Base-by-base conservation (phyloP, 169 alveolate species). In the Plasmodium malariae region DNA sequence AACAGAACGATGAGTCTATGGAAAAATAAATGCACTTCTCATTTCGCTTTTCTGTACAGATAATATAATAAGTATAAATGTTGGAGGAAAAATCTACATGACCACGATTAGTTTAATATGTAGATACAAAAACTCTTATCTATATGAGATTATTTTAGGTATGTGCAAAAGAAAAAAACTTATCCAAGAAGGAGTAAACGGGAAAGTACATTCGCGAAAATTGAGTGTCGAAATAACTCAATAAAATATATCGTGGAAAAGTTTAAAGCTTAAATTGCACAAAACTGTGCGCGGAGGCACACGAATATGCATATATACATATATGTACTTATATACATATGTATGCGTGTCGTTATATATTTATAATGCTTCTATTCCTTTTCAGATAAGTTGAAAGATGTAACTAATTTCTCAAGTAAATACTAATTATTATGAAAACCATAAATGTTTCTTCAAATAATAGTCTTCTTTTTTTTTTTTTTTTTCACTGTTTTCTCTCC, bases 71-170 rank as follows among this genome's bases (percentile, higher is more conserved):
- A 60, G 76, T 45, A 78, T 78, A 63, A 78, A 78, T 63, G 89
- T 63, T n/a, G 89, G 89, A 43, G 89, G 89, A 19, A 78, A 51
- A 28, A 55, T 78, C 19, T 78, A 78, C 34, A 78, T 78, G 89
- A 78, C 89, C 2, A 78, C 89, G 5, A 68, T 78, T 32, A 78
- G 48, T 26, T 62, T 78, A 68, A 78, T 78, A 28, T 78, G 78
- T 55, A 26, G 68, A 78, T 78, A 78, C 76, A 78, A 69, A 69
- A 63, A 65, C 48, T 78, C 89, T 3, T 68, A 57, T 14, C 51
- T 78, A 21, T 78, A 57, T 26, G 65, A 78, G 63, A 78, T 78
- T 62, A 68, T 78, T 43, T 65, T 62, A 62, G 88, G 88, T 76
- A 76, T 6, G n/a, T n/a, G n/a, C n/a, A n/a, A n/a, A n/a, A n/a